Percentiles rank a stretch among this genome's conserved stretches.
Conservation (phyloP, 192 early-diverging fungal species). For the Thamnidium elegans region DNA sequence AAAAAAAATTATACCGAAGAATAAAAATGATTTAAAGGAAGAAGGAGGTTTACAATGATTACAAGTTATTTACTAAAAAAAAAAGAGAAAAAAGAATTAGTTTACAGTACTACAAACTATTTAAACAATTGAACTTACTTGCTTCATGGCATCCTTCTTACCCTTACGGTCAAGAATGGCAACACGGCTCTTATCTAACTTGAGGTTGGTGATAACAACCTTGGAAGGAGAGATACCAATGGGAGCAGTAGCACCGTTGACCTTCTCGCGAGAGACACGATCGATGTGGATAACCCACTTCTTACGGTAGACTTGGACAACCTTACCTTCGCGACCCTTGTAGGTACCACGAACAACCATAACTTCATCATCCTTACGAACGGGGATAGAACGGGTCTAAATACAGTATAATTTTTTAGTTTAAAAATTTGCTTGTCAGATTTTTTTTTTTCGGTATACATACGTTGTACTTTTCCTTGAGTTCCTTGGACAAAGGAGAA, state of each 20-base stretch:
- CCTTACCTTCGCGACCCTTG: conserved; percentile 98
- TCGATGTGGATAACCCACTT: conserved; percentile 99
- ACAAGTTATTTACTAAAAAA: too few relatives aligned
- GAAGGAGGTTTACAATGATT: background rate
- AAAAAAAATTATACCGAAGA: background rate
- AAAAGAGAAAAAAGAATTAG: too few relatives aligned
- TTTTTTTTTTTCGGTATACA: conserved; percentile 5
- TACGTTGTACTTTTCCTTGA: conserved; percentile 94
- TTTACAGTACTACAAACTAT: too few relatives aligned
- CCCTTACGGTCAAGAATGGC: conserved; percentile 85
- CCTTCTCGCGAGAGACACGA: conserved; percentile 95
- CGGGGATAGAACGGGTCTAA: conserved; percentile 83
- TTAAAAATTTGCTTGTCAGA: background rate
- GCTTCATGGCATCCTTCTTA: conserved; percentile 33
- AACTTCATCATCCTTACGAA: conserved; percentile 99
- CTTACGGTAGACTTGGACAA: conserved; percentile 94
- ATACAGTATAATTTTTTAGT: background rate
- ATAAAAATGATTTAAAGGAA: background rate
- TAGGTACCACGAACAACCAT: conserved; percentile 88
- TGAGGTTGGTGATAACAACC: conserved; percentile 92
- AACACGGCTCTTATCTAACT: conserved; percentile 97
- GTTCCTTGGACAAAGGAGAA: conserved; percentile 95
- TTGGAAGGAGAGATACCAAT: conserved; percentile 98
- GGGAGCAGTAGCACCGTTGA: conserved; percentile 88
- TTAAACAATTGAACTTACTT: conserved; percentile 14